phyloP scores from a whole-genome alignment of 495 filamentous ascomycete species.

The Cenococcum geophilum region DNA sequence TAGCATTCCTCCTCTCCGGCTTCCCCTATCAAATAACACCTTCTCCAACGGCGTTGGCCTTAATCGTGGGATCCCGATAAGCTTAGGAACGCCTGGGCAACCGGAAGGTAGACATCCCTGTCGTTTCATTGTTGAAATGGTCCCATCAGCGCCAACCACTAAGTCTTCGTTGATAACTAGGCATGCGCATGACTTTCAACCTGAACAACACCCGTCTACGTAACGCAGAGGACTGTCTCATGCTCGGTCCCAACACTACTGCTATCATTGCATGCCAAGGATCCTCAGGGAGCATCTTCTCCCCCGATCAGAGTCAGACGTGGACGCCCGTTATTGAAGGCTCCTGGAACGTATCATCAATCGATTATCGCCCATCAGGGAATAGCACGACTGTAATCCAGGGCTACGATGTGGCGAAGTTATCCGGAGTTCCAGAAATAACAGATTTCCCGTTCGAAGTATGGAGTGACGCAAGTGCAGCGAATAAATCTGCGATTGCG shows the following conservation, averaged over 20 bases:
- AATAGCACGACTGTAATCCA: conserved; percentile 3
- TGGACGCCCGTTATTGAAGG: conserved; percentile 3
- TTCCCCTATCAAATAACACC: conserved; percentile 1
- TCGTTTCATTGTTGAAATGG: neutral
- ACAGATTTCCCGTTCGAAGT: neutral
- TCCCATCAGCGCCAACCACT: neutral
- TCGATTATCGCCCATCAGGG: neutral
- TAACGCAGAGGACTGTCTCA: conserved; percentile 2
- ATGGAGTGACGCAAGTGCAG: neutral
- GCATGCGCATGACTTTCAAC: conserved; percentile 3
- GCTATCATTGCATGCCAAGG: neutral
- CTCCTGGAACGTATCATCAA: neutral
- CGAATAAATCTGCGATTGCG: neutral
- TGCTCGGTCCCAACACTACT: neutral
- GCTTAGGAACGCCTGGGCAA: conserved; percentile 2
- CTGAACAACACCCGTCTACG: conserved; percentile 1
- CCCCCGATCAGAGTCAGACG: neutral
- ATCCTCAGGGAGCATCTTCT: conserved; percentile 1
- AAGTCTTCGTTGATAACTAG: neutral
- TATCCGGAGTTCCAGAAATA: neutral
- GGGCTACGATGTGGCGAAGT: neutral
- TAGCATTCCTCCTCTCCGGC: neutral
- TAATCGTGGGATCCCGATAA: conserved; percentile 3
- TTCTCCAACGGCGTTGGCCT: neutral
- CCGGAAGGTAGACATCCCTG: neutral